phyloP scores from a whole-genome alignment of 2,329 filamentous ascomycete genomes.

The Truncatella angustata region DNA sequence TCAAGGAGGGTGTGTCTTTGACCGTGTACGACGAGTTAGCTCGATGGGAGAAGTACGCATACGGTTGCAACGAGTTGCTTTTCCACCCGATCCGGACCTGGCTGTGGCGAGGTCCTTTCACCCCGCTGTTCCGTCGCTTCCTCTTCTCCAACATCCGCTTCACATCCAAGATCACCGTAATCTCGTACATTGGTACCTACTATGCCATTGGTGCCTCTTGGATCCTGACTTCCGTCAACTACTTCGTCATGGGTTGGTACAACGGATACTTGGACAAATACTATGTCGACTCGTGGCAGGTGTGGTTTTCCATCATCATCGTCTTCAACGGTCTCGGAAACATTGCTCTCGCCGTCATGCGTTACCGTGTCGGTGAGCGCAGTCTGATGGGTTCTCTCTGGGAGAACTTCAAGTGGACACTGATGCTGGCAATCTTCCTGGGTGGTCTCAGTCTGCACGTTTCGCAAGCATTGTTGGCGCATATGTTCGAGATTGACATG shows the following conservation, averaged over 20 bases:
- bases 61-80: conserved; percentile 68
- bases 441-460: conserved; percentile 80
- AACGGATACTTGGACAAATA: conserved; percentile 65
- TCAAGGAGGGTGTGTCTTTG: conserved; percentile 71
- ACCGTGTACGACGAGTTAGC: conserved; percentile 72
- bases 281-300: conserved; percentile 70
- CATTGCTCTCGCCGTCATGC: conserved; percentile 67
- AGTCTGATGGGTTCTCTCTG: conserved; percentile 54
- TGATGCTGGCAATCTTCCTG: conserved; percentile 75
- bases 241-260: conserved; percentile 70
- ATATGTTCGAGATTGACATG: conserved; percentile 87
- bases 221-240: conserved; percentile 67
- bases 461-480: conserved; percentile 72
- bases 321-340: conserved; percentile 77
- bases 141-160: conserved; percentile 59
- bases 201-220: conserved; percentile 69
- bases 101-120: conserved; percentile 62
- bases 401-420: conserved; percentile 72
- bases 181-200: conserved; percentile 58
- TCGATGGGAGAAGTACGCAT: conserved; percentile 73
- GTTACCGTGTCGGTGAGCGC: conserved; percentile 68
- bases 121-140: conserved; percentile 61
- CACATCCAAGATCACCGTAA: conserved; percentile 68
- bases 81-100: conserved; percentile 66
- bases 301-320: conserved; percentile 78